A percentile compares a stretch with the other conserved stretches of the same genome.
Evolutionary conservation across 768 basidiomycete genomes (phyloP).

Genomic region (Leccinum variicolor): DNA sequence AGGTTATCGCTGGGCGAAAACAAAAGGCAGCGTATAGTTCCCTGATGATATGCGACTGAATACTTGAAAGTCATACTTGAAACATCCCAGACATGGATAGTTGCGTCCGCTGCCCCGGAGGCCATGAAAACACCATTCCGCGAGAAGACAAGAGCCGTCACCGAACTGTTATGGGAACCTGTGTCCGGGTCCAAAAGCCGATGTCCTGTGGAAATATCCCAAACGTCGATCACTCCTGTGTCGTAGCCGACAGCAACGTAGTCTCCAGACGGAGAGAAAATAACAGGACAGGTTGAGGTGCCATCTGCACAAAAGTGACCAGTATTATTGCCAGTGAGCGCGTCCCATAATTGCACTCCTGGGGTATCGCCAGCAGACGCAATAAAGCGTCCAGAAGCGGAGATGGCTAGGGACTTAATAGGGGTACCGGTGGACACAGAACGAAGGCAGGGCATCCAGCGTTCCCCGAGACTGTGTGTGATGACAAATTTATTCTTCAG

Average conservation of each 20-base stretch:
- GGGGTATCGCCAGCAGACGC: constrained; percentile 35
- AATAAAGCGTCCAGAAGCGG: constrained; percentile 15
- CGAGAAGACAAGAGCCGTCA: constrained; percentile 13
- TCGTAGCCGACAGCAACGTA: constrained; percentile 13
- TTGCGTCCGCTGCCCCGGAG: constrained; percentile 13
- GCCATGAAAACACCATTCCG: constrained; percentile 7
- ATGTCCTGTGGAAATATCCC: constrained; percentile 18
- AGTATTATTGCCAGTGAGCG: constrained; percentile 10
- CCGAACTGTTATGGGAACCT: neutral
- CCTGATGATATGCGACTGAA: constrained; percentile 14
- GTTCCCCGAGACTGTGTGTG: constrained; percentile 5
- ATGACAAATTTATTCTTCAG: constrained; percentile 12
- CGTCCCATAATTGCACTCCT: constrained; percentile 23
- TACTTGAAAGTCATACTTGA: neutral
- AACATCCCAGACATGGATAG: constrained; percentile 17
- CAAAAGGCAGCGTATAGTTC: constrained; percentile 12
- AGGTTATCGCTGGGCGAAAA: constrained; percentile 17
- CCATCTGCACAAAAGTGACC: constrained; percentile 10
- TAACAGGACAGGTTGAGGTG: constrained; percentile 12
- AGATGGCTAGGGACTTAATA: constrained; percentile 15
- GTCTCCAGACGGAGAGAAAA: constrained; percentile 14
- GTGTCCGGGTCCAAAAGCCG: constrained; percentile 3
- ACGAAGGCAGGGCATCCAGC: constrained; percentile 14
- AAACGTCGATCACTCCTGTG: constrained; percentile 11
- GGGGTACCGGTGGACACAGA: constrained; percentile 6